Evolutionary conservation across 768 basidiomycete genomes (phyloP).

Genomic region (Mrakia frigida): DNA sequence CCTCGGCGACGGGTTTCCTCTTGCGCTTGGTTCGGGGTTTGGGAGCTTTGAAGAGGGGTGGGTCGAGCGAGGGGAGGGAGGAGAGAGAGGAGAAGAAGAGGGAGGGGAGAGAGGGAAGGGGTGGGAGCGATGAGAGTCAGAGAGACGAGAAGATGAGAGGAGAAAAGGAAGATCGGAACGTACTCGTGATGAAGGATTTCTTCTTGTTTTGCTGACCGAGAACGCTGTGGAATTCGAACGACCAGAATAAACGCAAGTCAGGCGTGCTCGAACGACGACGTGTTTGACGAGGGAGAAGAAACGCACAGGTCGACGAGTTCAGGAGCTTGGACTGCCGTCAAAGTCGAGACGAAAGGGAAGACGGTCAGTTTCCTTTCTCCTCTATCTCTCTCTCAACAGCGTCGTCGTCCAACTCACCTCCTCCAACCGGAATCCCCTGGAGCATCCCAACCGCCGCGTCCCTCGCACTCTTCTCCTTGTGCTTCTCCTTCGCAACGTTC

Average conservation of each 20-base stretch:
- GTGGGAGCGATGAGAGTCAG: too few species aligned
- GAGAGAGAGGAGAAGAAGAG: background rate
- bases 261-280: background rate
- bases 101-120: background rate
- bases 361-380: too few species aligned
- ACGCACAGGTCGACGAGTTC: constrained; percentile 9
- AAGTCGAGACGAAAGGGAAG: background rate
- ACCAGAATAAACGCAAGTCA: background rate
- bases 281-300: background rate
- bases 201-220: constrained; percentile 27
- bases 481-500: background rate
- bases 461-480: background rate
- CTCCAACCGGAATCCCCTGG: background rate
- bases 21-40: constrained; percentile 1
- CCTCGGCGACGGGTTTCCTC: background rate
- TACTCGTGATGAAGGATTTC: background rate
- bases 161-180: background rate
- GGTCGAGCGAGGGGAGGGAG: background rate
- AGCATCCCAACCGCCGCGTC: background rate
- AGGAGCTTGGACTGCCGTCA: constrained; percentile 14
- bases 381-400: too few species aligned
- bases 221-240: background rate
- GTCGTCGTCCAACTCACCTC: background rate
- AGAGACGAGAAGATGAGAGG: too few species aligned
- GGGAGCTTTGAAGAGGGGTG: background rate